Evolutionary conservation across 352 stramenopile species (phyloP), one percentile per base, ranked within the genome.

Genomic region (Thraustochytrium aureum): DNA sequence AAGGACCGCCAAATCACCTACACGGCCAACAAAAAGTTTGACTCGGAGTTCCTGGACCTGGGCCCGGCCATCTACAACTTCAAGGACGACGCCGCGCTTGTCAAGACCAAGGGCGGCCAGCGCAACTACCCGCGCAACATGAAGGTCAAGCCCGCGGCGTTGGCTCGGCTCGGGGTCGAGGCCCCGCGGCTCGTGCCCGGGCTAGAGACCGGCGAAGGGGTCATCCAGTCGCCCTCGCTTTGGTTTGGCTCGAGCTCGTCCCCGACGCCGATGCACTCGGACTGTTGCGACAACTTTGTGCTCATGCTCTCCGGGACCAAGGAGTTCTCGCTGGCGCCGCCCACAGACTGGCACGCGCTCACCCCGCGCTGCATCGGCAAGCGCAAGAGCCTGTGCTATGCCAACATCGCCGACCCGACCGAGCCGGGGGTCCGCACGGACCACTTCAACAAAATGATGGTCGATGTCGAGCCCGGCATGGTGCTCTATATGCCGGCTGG

Each of bases 221-320:
- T 82, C 26, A 65, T 54, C 61, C 73, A 82, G 42, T 62, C 64
- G 22, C 73, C 73, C 5, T 81, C 73, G 17, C 62, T 82, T 10
- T 82, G 73, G 73, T 62, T 82, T 35, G 73, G 73, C 45, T 74
- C 62, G 7, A 64, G 37, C 26, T 74, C 61, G 4, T 74, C 73
- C 12, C 32, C 30, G 10, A 82, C 73, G 47, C 61, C 41, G 26
- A 62, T 82, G 10, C 73, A 82, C 47, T 43, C 43, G 10, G 73
- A 82, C 33, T 82, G 73, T 61, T 82, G 73, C 52, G 73, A 82
- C 33, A 82, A 82, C 52, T 82, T 82, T 37, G 73, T 82, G 61
- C 43, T 82, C 45, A 82, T 82, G 73, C 45, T 82, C 17, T 39
- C 72, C 43, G 73, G 73, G 30, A 82, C 73, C 7, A 82, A 82